These are phyloP conservation scores for Persicaria tinctoria DNA, from an alignment of 148 eudicot genomes.

Conservation along the genomic window DNA sequence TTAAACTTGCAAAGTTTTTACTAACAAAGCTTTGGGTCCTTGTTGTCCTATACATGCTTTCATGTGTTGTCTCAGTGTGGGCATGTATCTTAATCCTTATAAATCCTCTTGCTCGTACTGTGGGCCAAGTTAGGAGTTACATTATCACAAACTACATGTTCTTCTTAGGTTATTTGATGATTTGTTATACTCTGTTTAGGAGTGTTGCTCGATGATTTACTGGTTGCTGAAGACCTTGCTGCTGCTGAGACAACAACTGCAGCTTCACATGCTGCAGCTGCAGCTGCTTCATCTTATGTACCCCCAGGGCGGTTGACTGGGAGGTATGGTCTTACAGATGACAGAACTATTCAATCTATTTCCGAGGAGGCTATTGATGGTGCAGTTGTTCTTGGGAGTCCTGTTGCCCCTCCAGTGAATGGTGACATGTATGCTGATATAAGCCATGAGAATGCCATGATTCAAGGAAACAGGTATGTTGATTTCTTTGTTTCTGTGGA, in stretches of 20 bases:
- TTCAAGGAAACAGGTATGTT: slow-evolving; percentile 69
- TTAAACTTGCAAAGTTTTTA: not conserved
- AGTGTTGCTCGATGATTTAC: slow-evolving; percentile 85
- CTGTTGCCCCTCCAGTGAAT: slow-evolving; percentile 92
- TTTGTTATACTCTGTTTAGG: slow-evolving; percentile 31
- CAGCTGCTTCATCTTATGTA: slow-evolving; percentile 48
- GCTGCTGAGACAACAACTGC: slow-evolving; percentile 97
- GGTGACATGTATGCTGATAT: slow-evolving; percentile 93
- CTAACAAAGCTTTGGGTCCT: not conserved
- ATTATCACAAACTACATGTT: not conserved
- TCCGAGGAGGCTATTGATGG: slow-evolving; percentile 66
- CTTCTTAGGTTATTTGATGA: not conserved
- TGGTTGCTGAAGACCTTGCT: slow-evolving; percentile 98
- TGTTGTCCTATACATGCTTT: not conserved
- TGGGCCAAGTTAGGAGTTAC: not conserved
- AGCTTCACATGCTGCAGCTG: slow-evolving; percentile 78
- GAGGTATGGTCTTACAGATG: slow-evolving; percentile 71
- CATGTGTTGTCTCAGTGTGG: not conserved
- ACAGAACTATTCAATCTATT: slow-evolving; percentile 34
- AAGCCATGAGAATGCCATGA: slow-evolving; percentile 88
- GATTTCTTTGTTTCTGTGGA: not conserved
- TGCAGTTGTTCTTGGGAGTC: slow-evolving; percentile 82
- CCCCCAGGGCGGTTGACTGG: slow-evolving; percentile 60
- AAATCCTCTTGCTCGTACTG: not conserved
- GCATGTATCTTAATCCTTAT: not conserved